A percentile compares a stretch with the other conserved stretches of the same genome.
Conservation (phyloP, 371 early-diverging fungal species). For the Mucor lusitanicus region DNA sequence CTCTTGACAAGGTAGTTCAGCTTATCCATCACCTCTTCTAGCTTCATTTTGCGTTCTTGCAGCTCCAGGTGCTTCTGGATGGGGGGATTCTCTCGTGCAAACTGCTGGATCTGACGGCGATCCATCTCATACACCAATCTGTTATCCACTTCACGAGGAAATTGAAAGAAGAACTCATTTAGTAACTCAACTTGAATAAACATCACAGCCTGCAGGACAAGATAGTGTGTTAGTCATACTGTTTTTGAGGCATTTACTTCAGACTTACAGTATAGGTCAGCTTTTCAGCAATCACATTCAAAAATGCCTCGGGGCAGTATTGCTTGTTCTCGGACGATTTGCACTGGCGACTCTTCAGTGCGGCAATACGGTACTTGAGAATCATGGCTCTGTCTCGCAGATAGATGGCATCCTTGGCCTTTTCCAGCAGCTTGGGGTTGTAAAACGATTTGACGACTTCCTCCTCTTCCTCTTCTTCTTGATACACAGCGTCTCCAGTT, state of each 20-base stretch:
- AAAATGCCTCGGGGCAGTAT: slow-evolving; percentile 90
- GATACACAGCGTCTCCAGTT: slow-evolving; percentile 71
- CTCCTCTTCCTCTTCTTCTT: neutral
- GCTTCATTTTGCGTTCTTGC: slow-evolving; percentile 79
- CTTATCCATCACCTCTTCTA: slow-evolving; percentile 87
- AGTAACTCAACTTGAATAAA: slow-evolving; percentile 95
- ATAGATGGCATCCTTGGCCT: slow-evolving; percentile 77
- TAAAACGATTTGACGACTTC: slow-evolving; percentile 61
- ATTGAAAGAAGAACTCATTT: slow-evolving; percentile 96
- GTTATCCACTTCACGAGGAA: slow-evolving; percentile 93
- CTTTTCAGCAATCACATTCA: slow-evolving; percentile 89
- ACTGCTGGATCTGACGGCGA: slow-evolving; percentile 75
- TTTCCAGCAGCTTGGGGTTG: slow-evolving; percentile 71
- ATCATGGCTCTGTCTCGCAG: slow-evolving; percentile 74
- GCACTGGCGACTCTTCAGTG: slow-evolving; percentile 80
- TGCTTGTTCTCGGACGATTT: slow-evolving; percentile 70
- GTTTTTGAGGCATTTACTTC: neutral
- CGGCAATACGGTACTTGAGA: slow-evolving; percentile 77
- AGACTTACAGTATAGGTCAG: slow-evolving; percentile 74
- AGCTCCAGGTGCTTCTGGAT: slow-evolving; percentile 83
- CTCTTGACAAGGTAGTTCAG: slow-evolving; percentile 66
- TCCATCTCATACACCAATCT: slow-evolving; percentile 78
- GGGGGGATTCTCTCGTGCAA: slow-evolving; percentile 90
- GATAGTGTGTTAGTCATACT: neutral
- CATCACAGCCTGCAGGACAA: slow-evolving; percentile 74